Percentiles rank a stretch among this genome's conserved stretches.
Conservation (phyloP, 805 yeast genomes). For the Metschnikowia cubensis region DNA sequence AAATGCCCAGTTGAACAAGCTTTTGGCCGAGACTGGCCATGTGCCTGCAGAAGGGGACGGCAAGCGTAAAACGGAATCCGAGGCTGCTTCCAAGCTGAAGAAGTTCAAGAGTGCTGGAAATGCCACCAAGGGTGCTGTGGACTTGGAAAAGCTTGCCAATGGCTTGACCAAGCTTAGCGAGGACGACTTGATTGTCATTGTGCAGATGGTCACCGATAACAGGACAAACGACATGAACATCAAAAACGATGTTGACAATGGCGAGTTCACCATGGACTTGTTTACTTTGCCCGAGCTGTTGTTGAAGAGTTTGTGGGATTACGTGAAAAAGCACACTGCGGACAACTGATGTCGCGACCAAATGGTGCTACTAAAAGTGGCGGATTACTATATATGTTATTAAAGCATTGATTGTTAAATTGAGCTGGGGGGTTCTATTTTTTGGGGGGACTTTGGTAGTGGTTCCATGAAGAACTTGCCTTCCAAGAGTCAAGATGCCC, state of each 20-base stretch:
- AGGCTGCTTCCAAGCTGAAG: constrained; percentile 39
- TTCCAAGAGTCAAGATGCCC: background rate
- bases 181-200: constrained; percentile 90
- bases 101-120: constrained; percentile 46
- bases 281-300: constrained; percentile 89
- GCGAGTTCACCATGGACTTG: constrained; percentile 95
- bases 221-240: constrained; percentile 92
- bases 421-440: background rate
- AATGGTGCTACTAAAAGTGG: background rate
- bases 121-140: constrained; percentile 71
- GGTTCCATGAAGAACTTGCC: background rate
- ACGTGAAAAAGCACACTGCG: constrained; percentile 67
- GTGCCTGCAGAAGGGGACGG: constrained; percentile 55
- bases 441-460: background rate
- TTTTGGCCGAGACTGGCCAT: constrained; percentile 77
- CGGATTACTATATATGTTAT: background rate
- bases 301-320: constrained; percentile 91
- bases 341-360: constrained; percentile 13
- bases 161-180: constrained; percentile 84
- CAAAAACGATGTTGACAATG: constrained; percentile 92
- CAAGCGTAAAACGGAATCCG: constrained; percentile 28
- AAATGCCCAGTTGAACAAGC: constrained; percentile 60
- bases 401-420: constrained; percentile 1
- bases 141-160: constrained; percentile 85
- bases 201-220: constrained; percentile 96